Evolutionary conservation across 1,139 yeast species (phyloP), one percentile per base, ranked within the genome.

Genomic region (Geotrichum australiense): DNA sequence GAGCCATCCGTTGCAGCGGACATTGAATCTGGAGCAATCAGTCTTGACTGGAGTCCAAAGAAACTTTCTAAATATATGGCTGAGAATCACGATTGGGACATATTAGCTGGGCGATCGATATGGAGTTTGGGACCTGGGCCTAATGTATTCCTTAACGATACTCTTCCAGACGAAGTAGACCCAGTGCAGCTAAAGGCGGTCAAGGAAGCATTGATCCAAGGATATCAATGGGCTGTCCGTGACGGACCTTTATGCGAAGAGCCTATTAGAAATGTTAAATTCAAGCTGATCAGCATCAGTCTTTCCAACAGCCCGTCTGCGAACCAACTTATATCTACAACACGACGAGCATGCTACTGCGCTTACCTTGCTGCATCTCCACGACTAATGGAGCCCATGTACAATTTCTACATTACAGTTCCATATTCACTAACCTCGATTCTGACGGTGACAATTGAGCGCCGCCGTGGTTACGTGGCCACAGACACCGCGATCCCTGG

Each of bases 201-300:
- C 19, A 78, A 75, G 48, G 76, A 73, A 4, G 65, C 77, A 1
- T 69, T 91, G 0, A 63, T 68, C 4, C 78, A 79, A 50, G 98
- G 97, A 0, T 91, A 89, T 61, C 73, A 74, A 53, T 85, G 96
- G 94, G 80, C 83, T 7, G 70, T 76, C 0, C 69, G 77, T 43
- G 96, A 86, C 53, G 98, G 98, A 0, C 98, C 98, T 0, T 64
- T 93, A 21, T 79, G 94, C 50, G 94, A 83, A 47, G 96, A 87
- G 56, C 81, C 85, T 0, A 70, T 93, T 2, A 66, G 85, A 43
- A 74, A 78, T 44, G 77, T 82, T 4, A 78, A 76, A 50, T 86
- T 91, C 62, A 77, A 76, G 46, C 71, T 93, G 28, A 68, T 86
- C 38, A 87, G 80, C 49, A 74, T 77, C 0, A 65, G 66, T 0